Conservation (phyloP, 192 early-diverging fungal species). For the Chytriomyces sp. region DNA sequence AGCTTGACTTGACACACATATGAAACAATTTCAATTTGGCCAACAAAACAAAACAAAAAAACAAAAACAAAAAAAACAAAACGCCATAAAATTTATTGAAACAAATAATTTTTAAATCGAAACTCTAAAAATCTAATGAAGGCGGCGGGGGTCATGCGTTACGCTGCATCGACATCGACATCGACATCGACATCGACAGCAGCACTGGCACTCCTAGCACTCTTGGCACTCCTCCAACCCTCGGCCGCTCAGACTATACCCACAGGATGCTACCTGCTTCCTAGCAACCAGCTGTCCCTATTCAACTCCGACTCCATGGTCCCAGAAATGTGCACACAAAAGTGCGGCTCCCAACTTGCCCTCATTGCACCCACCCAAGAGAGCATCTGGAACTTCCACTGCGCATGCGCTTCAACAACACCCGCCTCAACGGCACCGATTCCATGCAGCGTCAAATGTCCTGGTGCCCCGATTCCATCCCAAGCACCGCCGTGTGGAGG, state of each 20-base stretch:
- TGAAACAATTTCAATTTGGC: too few species aligned
- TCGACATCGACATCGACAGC: too few species aligned
- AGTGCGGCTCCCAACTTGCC: slow-evolving; percentile 1
- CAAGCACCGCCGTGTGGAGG: neutral
- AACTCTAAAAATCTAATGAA: too few species aligned
- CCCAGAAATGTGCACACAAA: neutral
- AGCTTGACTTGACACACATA: too few species aligned
- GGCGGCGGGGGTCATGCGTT: neutral
- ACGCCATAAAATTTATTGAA: too few species aligned
- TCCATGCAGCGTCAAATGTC: slow-evolving; percentile 2
- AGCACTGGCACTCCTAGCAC: too few species aligned
- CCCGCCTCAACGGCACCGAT: neutral
- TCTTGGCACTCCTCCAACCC: neutral
- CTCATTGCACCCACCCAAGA: neutral
- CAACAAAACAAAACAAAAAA: too few species aligned
- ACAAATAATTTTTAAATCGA: too few species aligned
- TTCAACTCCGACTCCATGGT: slow-evolving; percentile 3
- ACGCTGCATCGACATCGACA: too few species aligned
- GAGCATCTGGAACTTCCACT: slow-evolving; percentile 8
- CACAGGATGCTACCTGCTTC: neutral
- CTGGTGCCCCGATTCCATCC: neutral
- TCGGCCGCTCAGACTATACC: neutral
- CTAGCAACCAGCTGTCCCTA: neutral
- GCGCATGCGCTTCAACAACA: neutral
- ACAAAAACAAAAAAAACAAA: too few species aligned